phyloP scores from a whole-genome alignment of 371 early-diverging fungal genomes.

The Lichtheimia ornata region DNA sequence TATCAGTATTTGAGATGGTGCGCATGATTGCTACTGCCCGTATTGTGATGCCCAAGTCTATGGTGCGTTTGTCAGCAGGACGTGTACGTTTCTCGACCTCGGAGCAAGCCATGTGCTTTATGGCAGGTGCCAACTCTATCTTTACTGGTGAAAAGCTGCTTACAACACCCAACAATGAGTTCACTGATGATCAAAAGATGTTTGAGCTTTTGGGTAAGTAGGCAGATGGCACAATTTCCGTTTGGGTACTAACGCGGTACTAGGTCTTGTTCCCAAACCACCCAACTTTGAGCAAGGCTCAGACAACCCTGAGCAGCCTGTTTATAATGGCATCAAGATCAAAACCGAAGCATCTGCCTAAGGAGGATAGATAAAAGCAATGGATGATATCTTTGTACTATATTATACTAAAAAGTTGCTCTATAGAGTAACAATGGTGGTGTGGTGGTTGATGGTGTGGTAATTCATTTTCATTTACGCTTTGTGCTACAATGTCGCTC shows the following conservation, averaged over 20 bases:
- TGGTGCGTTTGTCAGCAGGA: constrained; percentile 88
- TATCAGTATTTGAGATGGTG: constrained; percentile 85
- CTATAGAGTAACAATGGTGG: not conserved
- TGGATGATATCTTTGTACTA: not conserved
- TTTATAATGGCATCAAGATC: constrained; percentile 27
- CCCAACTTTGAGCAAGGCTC: constrained; percentile 67
- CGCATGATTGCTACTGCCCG: constrained; percentile 88
- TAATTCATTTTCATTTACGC: too few relatives aligned
- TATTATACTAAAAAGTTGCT: not conserved
- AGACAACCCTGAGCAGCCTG: constrained; percentile 29
- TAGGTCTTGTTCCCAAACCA: constrained; percentile 71
- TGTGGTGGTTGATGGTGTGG: too few relatives aligned
- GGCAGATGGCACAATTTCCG: constrained; percentile 2
- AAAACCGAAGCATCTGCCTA: constrained; percentile 19
- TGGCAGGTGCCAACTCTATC: constrained; percentile 88
- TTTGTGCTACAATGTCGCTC: too few relatives aligned
- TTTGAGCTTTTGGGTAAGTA: constrained; percentile 70
- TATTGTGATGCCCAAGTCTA: constrained; percentile 83
- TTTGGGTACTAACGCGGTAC: too few relatives aligned
- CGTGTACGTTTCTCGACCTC: constrained; percentile 76
- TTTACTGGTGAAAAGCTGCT: constrained; percentile 87
- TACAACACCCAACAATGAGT: constrained; percentile 85
- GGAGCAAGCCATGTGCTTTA: constrained; percentile 81
- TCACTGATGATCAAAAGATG: constrained; percentile 75
- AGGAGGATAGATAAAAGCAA: constrained; percentile 4